Conservation (phyloP, 257 asterid genomes). For the Solanum chilense region DNA sequence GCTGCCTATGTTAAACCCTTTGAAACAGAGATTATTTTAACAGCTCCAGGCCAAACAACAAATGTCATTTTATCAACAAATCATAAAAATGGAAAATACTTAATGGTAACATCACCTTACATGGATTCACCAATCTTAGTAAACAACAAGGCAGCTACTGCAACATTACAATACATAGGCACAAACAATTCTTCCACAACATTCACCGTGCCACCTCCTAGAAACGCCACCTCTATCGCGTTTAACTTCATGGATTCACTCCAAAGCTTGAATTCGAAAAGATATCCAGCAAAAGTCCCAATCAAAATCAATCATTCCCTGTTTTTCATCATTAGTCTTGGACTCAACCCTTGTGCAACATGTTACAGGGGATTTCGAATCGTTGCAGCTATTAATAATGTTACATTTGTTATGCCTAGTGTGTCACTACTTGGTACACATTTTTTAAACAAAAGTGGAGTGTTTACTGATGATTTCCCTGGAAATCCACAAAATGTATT, state of each 20-base stretch:
- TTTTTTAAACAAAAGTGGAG: slow-evolving; percentile 37
- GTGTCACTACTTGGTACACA: slow-evolving; percentile 42
- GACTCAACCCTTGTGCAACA: slow-evolving; percentile 24
- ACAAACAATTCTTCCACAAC: slow-evolving; percentile 16
- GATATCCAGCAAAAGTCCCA: slow-evolving; percentile 32
- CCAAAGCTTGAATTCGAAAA: slow-evolving; percentile 28
- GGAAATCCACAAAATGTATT: slow-evolving; percentile 23
- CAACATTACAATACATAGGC: slow-evolving; percentile 34
- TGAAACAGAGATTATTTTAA: slow-evolving; percentile 17
- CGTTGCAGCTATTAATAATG: slow-evolving; percentile 45
- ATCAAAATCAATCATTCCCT: slow-evolving; percentile 30
- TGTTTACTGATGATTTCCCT: slow-evolving; percentile 52
- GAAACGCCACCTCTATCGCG: slow-evolving; percentile 35
- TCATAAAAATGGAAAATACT: slow-evolving; percentile 16
- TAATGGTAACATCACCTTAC: slow-evolving; percentile 38
- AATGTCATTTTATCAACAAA: slow-evolving; percentile 24
- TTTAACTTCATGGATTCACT: slow-evolving; percentile 26
- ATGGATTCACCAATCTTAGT: slow-evolving; percentile 30
- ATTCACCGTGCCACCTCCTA: slow-evolving; percentile 21
- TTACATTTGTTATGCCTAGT: slow-evolving; percentile 39
- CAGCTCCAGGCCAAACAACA: slow-evolving; percentile 53
- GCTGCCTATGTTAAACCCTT: slow-evolving; percentile 27
- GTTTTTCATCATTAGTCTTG: slow-evolving; percentile 41
- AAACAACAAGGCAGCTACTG: slow-evolving; percentile 36
- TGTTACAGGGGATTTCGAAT: slow-evolving; percentile 21